Conservation (phyloP, 345 rosid genomes). For the Syzygium aromaticum region DNA sequence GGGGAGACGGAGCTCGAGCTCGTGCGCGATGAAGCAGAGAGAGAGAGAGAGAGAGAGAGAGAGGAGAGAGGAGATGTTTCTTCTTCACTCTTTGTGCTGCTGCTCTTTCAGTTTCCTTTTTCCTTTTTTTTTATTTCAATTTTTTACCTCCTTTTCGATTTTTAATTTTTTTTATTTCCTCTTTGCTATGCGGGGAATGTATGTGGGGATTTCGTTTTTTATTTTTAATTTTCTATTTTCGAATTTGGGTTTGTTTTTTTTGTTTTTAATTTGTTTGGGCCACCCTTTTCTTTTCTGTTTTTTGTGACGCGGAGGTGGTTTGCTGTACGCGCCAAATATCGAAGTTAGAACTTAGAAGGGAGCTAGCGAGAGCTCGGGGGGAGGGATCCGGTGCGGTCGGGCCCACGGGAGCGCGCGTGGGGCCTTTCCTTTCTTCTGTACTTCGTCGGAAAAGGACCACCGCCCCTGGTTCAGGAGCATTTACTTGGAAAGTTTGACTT, state of each 20-base stretch:
- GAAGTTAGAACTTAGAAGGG: not conserved
- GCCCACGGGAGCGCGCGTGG: not conserved
- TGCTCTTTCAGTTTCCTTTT: not conserved
- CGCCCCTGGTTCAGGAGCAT: not conserved
- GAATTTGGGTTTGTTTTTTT: not conserved
- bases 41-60: not conserved
- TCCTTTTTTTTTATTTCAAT: too few relatives aligned
- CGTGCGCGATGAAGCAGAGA: not conserved
- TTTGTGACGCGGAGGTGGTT: not conserved
- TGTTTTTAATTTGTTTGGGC: not conserved
- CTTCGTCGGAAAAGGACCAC: not conserved
- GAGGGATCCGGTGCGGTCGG: not conserved
- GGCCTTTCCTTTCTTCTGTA: not conserved
- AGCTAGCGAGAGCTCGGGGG: not conserved
- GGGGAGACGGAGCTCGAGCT: not conserved
- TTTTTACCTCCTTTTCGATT: not conserved
- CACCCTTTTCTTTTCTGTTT: not conserved
- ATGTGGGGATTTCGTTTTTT: not conserved
- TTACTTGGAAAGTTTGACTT: not conserved
- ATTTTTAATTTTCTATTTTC: not conserved
- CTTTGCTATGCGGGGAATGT: not conserved
- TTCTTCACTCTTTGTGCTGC: not conserved
- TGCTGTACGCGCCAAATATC: slow-evolving; percentile 10
- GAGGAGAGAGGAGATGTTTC: not conserved
- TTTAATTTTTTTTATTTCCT: not conserved